These are phyloP conservation scores for Maudiozyma humilis DNA, from an alignment of 1,139 yeast genomes.

Conservation along the genomic window DNA sequence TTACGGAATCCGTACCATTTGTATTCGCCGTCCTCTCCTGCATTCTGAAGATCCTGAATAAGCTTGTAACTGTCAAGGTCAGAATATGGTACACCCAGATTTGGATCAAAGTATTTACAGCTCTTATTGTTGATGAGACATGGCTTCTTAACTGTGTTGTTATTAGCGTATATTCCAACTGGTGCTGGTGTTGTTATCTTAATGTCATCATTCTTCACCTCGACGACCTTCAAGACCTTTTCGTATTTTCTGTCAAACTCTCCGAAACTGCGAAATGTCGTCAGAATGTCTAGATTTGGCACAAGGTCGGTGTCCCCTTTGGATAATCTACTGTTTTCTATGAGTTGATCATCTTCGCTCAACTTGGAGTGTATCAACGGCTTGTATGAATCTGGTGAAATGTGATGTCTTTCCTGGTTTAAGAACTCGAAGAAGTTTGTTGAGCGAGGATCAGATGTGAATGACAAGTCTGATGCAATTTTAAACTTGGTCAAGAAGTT, in stretches of 20 bases:
- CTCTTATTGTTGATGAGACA: constrained; percentile 75
- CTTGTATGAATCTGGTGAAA: constrained; percentile 29
- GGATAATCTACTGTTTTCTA: constrained; percentile 12
- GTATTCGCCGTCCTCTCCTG: constrained; percentile 34
- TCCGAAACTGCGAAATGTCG: constrained; percentile 57
- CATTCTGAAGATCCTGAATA: constrained; percentile 56
- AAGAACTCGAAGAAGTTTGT: neutral
- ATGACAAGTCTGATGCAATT: neutral
- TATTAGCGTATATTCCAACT: constrained; percentile 54
- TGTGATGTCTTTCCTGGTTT: neutral
- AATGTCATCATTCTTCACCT: constrained; percentile 40
- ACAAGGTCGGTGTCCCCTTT: constrained; percentile 33
- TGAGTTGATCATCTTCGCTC: neutral
- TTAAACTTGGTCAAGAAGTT: constrained; percentile 41
- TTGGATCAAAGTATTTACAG: constrained; percentile 81
- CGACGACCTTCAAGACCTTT: constrained; percentile 33
- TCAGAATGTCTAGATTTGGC: constrained; percentile 35
- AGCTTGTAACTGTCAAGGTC: constrained; percentile 71
- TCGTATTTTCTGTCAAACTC: constrained; percentile 46
- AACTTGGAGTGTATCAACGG: constrained; percentile 36
- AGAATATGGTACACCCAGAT: constrained; percentile 76
- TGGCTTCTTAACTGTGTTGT: constrained; percentile 54
- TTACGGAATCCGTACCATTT: constrained; percentile 63
- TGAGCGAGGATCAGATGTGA: neutral
- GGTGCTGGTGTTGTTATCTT: constrained; percentile 60